These are phyloP conservation scores for Lichtheimia corymbifera DNA, from an alignment of 371 early-diverging fungal genomes.

Conservation along the genomic window DNA sequence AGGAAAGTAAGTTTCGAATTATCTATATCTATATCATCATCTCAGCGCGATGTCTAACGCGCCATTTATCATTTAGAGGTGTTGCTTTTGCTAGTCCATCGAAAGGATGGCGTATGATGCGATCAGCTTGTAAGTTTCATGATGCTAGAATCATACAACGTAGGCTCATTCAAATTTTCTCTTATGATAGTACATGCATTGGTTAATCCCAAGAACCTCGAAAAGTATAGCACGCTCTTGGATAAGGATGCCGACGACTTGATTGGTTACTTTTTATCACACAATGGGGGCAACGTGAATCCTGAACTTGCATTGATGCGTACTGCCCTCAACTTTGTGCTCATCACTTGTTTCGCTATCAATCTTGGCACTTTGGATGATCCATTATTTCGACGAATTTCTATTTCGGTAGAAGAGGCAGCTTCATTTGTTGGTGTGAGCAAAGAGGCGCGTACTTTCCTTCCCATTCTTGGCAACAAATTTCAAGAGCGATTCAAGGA, in stretches of 20 bases:
- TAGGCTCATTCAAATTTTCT: too few relatives aligned
- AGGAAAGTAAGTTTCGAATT: too few relatives aligned
- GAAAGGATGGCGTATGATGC: too few relatives aligned
- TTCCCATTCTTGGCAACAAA: conserved; percentile 4
- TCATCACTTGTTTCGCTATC: too few relatives aligned
- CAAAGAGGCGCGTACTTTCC: background rate
- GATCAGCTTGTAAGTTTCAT: too few relatives aligned
- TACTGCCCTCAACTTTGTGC: too few relatives aligned
- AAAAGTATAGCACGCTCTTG: conserved; percentile 1
- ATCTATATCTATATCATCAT: too few relatives aligned
- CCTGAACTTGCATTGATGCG: background rate
- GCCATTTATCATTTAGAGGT: too few relatives aligned
- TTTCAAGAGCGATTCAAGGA: background rate
- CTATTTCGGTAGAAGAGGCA: background rate
- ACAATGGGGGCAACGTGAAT: background rate
- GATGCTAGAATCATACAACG: too few relatives aligned
- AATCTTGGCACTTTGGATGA: conserved; percentile 1
- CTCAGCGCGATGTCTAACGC: too few relatives aligned
- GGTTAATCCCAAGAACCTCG: conserved; percentile 8
- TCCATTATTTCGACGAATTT: background rate
- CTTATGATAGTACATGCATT: too few relatives aligned
- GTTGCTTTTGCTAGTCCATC: too few relatives aligned
- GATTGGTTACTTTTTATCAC: conserved; percentile 2
- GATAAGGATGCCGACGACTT: conserved; percentile 5
- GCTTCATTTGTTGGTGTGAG: background rate